These are phyloP conservation scores for Hordeum pubiflorum DNA, from an alignment of 202 grass and related monocot genomes.

Conservation along the genomic window DNA sequence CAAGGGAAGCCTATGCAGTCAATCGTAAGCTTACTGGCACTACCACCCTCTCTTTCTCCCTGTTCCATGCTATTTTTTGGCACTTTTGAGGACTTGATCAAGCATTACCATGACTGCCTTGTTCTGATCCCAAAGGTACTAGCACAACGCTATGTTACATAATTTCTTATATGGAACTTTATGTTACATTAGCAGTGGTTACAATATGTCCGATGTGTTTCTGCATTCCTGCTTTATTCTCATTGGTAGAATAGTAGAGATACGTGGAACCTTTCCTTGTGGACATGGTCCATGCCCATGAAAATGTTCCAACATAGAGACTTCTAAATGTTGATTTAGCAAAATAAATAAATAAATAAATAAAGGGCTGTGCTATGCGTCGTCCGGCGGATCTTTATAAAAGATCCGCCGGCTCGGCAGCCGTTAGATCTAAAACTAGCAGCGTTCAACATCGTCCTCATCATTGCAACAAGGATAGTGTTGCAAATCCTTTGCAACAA, in stretches of 20 bases:
- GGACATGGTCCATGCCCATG: background rate
- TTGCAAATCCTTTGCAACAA: too few species aligned
- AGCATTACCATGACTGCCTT: background rate
- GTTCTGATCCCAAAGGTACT: background rate
- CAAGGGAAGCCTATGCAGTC: slow-evolving; percentile 61
- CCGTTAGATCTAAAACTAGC: too few species aligned
- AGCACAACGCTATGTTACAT: background rate
- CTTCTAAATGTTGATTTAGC: background rate
- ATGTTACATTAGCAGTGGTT: slow-evolving; percentile 3
- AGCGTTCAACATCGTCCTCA: too few species aligned
- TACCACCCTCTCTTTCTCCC: background rate
- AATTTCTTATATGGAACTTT: background rate
- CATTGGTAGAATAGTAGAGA: background rate
- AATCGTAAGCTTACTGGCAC: slow-evolving; percentile 49
- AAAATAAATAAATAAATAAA: background rate
- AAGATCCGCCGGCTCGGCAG: too few species aligned
- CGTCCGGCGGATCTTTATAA: too few species aligned
- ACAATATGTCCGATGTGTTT: background rate
- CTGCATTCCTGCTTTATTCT: background rate
- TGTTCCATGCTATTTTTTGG: background rate
- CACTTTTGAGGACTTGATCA: background rate
- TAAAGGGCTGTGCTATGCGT: background rate
- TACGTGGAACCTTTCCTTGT: background rate
- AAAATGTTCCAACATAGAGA: background rate
- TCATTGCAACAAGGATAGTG: too few species aligned